Percentiles rank a stretch among this genome's conserved stretches.
Conservation (phyloP, 345 rosid species). For the Corchorus capsularis region DNA sequence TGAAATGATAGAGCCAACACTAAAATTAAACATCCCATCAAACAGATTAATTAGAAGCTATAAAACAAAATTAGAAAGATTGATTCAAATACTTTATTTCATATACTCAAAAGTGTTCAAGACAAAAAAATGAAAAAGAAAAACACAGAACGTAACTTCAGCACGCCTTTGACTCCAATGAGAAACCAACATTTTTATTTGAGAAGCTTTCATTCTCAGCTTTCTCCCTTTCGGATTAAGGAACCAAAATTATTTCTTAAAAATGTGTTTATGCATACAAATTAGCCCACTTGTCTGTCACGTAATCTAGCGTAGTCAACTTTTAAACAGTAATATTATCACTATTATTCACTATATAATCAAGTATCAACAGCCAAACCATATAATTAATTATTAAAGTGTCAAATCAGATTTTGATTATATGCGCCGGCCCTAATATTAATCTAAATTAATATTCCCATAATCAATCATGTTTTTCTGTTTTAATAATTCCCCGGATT, state of each 20-base stretch:
- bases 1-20: slow-evolving; percentile 22
- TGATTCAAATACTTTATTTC: neutral
- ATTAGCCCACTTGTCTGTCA: neutral
- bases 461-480: neutral
- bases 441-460: too few species aligned
- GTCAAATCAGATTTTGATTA: slow-evolving; percentile 32
- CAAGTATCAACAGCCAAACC: slow-evolving; percentile 4
- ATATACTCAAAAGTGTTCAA: slow-evolving; percentile 1
- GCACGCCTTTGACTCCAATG: slow-evolving; percentile 26
- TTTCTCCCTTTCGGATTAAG: slow-evolving; percentile 26
- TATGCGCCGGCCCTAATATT: slow-evolving; percentile 27
- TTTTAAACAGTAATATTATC: neutral
- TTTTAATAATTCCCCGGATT: neutral
- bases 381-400: neutral
- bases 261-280: neutral
- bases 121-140: neutral
- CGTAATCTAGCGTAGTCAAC: slow-evolving; percentile 14
- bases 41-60: neutral
- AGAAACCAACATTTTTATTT: neutral
- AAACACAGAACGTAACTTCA: neutral
- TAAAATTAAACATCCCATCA: slow-evolving; percentile 30
- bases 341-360: slow-evolving; percentile 1
- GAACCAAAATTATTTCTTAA: slow-evolving; percentile 11
- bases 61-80: neutral
- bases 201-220: neutral